Evolutionary conservation across 306 rosid species (phyloP), one percentile per base, ranked within the genome.

Genomic region (Hippophae rhamnoides): DNA sequence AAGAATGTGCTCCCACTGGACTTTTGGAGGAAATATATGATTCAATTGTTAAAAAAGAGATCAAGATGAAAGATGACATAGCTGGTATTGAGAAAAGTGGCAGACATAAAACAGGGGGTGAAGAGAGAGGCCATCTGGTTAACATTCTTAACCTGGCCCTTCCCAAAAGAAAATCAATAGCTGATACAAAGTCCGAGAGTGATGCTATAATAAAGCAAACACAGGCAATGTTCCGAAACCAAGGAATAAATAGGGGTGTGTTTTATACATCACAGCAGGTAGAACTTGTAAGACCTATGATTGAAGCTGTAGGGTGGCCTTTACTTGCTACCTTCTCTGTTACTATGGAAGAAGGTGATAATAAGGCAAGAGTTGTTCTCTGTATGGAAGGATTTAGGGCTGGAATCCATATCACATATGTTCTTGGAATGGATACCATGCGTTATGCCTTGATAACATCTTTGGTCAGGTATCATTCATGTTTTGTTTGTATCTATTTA

Each of bases 301-400:
- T 93, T 68, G 99, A 93, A 68, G 99, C 97, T 52, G 99, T 93
- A 59, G 99, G 99, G 40, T 93, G 99, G 99, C 97, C 99, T 55
- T 78, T 93, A 75, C 99, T 93, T 67, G 99, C 94, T 67, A 93
- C 99, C 26, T 93, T 89, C 69, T 93, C 99, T 48, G 99, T 93
- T 62, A 89, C 99, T 46, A 93, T 93, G 99, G 99, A 93, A 73
- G 99, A 89, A 75, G 95, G 97, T 64, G 99, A 93, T 47, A 89
- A 93, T 72, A 93, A 89, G 76, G 81, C 94, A 5, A 86, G 95
- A 72, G 94, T 93, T 55, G 77, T 84, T 79, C 84, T 84, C 57
- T 84, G 93, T 65, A 93, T 93, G 99, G 99, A 93, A 78, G 99
- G 99, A 48, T 93, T 93, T 76, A 93, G 67, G 82, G 97, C 99